These are phyloP conservation scores for Pyricularia pennisetigena DNA, from an alignment of 2,329 filamentous ascomycete genomes.

Conservation along the genomic window DNA sequence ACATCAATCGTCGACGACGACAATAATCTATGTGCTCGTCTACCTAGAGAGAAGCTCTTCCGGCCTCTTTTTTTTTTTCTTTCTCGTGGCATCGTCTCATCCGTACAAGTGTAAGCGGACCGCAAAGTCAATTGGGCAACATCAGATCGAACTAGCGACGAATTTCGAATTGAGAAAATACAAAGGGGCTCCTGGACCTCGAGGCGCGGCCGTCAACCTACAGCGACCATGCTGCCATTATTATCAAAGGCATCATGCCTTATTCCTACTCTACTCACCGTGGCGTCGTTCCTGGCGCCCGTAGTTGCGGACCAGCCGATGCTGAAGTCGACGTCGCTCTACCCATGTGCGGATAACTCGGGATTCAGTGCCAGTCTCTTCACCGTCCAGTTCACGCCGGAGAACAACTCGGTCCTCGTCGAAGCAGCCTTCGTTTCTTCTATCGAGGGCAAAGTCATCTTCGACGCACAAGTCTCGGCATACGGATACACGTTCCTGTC, in stretches of 20 bases:
- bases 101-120: background rate
- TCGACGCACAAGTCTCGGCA: constrained; percentile 58
- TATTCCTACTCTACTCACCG: constrained; percentile 26
- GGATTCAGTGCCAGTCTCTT: constrained; percentile 73
- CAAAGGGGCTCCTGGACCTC: background rate
- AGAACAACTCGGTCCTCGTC: constrained; percentile 54
- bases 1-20: background rate
- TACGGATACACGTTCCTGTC: constrained; percentile 62
- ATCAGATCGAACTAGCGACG: background rate
- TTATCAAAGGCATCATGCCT: constrained; percentile 33
- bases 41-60: background rate
- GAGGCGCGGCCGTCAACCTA: background rate
- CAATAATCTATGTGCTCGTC: background rate
- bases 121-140: background rate
- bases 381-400: constrained; percentile 60
- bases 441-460: constrained; percentile 63
- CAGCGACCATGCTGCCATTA: constrained; percentile 14
- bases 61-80: no score
- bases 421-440: constrained; percentile 64
- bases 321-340: constrained; percentile 48
- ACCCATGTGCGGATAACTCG: constrained; percentile 65
- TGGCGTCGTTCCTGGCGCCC: constrained; percentile 12
- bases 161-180: background rate
- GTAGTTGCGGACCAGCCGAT: constrained; percentile 26
- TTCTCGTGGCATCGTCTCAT: background rate